phyloP scores from a whole-genome alignment of 1,284 basidiomycete species.

The Boletus hoseneyae region DNA sequence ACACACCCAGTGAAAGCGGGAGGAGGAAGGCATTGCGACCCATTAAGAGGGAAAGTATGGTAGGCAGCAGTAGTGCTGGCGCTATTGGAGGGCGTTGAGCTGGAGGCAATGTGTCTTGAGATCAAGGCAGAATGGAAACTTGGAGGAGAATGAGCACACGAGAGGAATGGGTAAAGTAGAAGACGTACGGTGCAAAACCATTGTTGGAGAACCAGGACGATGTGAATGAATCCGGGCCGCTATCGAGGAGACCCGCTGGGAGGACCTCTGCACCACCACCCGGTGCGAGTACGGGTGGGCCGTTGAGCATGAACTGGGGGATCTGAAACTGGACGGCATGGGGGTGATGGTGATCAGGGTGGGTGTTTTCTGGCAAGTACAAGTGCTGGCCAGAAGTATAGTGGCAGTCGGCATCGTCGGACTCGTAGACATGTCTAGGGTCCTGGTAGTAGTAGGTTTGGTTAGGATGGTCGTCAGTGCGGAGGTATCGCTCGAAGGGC shows the following conservation, averaged over 20 bases:
- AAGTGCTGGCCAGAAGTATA: background rate
- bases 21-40: background rate
- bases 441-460: constrained; percentile 19
- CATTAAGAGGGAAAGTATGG: background rate
- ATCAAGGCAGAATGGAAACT: constrained; percentile 26
- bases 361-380: constrained; percentile 4
- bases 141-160: constrained; percentile 15
- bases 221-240: constrained; percentile 28
- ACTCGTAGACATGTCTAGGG: background rate
- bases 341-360: constrained; percentile 25
- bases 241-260: constrained; percentile 43
- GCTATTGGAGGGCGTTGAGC: constrained; percentile 1
- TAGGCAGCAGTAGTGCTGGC: background rate
- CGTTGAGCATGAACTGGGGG: constrained; percentile 57
- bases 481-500: constrained; percentile 41
- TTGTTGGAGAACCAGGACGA: constrained; percentile 51
- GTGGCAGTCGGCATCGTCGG: constrained; percentile 15
- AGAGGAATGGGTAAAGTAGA: constrained; percentile 8
- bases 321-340: constrained; percentile 55
- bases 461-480: constrained; percentile 17
- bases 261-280: constrained; percentile 73
- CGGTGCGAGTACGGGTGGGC: constrained; percentile 54
- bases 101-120: constrained; percentile 13
- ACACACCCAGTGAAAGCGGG: background rate
- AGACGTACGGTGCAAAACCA: constrained; percentile 36